These are phyloP conservation scores for Arabidopsis arenosa DNA, from an alignment of 345 rosid species.

Conservation along the genomic window DNA sequence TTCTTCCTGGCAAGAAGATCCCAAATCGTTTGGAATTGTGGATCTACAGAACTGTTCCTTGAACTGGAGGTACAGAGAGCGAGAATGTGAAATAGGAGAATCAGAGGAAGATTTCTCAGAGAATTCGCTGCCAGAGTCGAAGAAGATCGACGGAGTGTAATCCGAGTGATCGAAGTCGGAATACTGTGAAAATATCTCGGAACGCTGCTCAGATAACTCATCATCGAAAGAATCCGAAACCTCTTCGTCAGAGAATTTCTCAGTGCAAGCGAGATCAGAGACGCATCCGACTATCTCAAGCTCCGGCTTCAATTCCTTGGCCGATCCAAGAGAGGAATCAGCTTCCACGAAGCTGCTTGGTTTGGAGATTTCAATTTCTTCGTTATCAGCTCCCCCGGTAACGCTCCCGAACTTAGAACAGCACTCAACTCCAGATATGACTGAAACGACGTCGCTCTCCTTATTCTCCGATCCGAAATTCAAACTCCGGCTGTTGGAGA, in stretches of 20 bases:
- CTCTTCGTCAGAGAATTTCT: slow-evolving; percentile 63
- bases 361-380: slow-evolving; percentile 48
- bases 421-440: slow-evolving; percentile 53
- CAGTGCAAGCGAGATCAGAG: slow-evolving; percentile 71
- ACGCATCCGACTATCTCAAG: slow-evolving; percentile 47
- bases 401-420: slow-evolving; percentile 41
- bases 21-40: slow-evolving; percentile 45
- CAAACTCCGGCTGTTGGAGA: slow-evolving; percentile 44
- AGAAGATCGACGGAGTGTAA: slow-evolving; percentile 60
- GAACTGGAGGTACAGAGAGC: slow-evolving; percentile 62
- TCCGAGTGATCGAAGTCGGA: slow-evolving; percentile 70
- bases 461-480: slow-evolving; percentile 42
- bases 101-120: slow-evolving; percentile 64
- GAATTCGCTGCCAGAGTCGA: slow-evolving; percentile 76
- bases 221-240: slow-evolving; percentile 55
- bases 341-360: slow-evolving; percentile 48
- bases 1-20: slow-evolving; percentile 44
- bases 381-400: slow-evolving; percentile 39
- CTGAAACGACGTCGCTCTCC: slow-evolving; percentile 56
- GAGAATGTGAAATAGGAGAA: slow-evolving; percentile 65
- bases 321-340: slow-evolving; percentile 43
- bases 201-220: slow-evolving; percentile 59
- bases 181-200: slow-evolving; percentile 54
- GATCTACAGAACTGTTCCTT: slow-evolving; percentile 69
- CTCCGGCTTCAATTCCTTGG: slow-evolving; percentile 53